Percentiles rank a stretch among this genome's conserved stretches.
phyloP scores from a whole-genome alignment of 176 grass and related monocot genomes.

The Juncus effusus region DNA sequence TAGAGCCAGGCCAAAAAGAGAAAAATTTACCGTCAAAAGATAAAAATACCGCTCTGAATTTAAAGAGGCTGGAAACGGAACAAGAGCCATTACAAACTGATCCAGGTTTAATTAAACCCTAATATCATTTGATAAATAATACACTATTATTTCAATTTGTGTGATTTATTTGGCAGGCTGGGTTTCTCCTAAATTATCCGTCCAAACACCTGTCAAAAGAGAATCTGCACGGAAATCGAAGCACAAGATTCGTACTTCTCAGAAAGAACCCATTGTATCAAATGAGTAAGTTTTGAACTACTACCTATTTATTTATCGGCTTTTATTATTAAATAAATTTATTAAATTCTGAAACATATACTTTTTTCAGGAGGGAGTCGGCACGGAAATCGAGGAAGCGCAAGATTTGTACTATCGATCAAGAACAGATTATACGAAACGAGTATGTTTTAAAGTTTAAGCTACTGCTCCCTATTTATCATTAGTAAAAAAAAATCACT shows the following conservation, averaged over 20 bases:
- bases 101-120: constrained; percentile 38
- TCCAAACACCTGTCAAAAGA: constrained; percentile 69
- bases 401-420: constrained; percentile 34
- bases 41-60: constrained; percentile 28
- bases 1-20: not conserved
- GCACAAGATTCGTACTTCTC: constrained; percentile 24
- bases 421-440: constrained; percentile 40
- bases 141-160: not conserved
- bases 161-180: constrained; percentile 28
- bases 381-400: not conserved
- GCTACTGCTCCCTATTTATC: too few relatives aligned
- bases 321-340: not conserved
- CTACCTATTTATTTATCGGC: too few relatives aligned
- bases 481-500: too few relatives aligned
- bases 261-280: constrained; percentile 37
- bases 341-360: not conserved
- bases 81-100: constrained; percentile 12
- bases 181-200: constrained; percentile 52
- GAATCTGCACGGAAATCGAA: constrained; percentile 31
- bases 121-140: not conserved
- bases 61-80: constrained; percentile 27
- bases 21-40: constrained; percentile 18
- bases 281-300: constrained; percentile 51
- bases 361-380: constrained; percentile 43
- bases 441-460: constrained; percentile 37